Conservation (phyloP, 1,284 basidiomycete genomes). For the Flammula alnicola region DNA sequence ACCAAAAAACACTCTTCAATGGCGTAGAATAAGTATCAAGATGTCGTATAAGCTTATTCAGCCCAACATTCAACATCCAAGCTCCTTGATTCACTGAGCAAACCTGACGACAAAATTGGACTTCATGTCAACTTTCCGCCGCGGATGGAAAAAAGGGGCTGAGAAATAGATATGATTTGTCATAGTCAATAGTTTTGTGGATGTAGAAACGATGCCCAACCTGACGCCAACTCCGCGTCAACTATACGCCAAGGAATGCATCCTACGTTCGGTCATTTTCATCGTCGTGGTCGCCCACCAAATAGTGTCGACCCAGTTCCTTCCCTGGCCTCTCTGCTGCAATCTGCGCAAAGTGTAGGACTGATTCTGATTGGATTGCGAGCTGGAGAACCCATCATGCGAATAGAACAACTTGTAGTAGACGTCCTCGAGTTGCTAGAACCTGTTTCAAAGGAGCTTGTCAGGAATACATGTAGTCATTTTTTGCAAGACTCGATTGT, state of each 20-base stretch:
- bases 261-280: slow-evolving; percentile 3
- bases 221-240: background rate
- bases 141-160: background rate
- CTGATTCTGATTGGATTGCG: slow-evolving; percentile 77
- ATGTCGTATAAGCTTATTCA: too few species aligned
- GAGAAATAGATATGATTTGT: slow-evolving; percentile 1
- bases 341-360: slow-evolving; percentile 61
- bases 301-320: slow-evolving; percentile 20
- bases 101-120: background rate
- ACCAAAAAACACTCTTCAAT: background rate
- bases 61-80: background rate
- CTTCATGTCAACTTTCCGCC: background rate
- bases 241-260: background rate
- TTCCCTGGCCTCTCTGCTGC: slow-evolving; percentile 45
- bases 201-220: background rate
- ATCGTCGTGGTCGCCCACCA: slow-evolving; percentile 16
- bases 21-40: too few species aligned
- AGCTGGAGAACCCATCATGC: slow-evolving; percentile 71
- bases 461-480: slow-evolving; percentile 1
- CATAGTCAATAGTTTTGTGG: background rate
- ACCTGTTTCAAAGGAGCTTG: background rate
- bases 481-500: background rate
- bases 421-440: background rate
- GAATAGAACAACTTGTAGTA: slow-evolving; percentile 33
- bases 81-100: background rate